Base-by-base conservation (phyloP, 1,139 yeast species). In the Lodderomyces theae region DNA sequence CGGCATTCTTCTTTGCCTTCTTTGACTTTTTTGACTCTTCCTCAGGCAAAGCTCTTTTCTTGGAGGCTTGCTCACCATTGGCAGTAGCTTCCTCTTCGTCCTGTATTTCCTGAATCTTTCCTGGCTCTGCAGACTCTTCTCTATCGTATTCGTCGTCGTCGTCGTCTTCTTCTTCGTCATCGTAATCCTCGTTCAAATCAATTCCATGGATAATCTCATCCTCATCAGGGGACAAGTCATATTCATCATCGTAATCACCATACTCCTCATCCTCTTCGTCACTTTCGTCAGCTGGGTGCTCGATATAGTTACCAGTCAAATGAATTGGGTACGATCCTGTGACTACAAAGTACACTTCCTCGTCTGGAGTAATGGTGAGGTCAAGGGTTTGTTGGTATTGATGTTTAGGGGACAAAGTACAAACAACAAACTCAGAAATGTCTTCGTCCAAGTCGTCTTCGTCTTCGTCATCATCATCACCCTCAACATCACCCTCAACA, bases 311-410 rank as follows among this genome's bases (percentile, higher is more conserved):
- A 74, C 99, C 99, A 55, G 88, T 77, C 58, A 92, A 74, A 65
- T 90, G 95, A 52, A 92, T 75, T 53, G 96, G 86, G 72, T 88
- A 89, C 29, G 97, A 89, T 55, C 98, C 98, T 51, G 96, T 85
- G 46, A 87, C 97, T 57, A 88, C 94, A 61, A 92, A 92, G 73
- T 77, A 82, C 48, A 92, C 90, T 60, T 89, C 96, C 71, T 92
- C 98, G 60, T 84, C 94, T 56, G 97, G 96, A 46, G 84, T 77
- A 60, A 94, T 85, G 59, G 95, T 88, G 54, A 92, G 70, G 60
- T 92, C 97, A 47, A 92, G 65, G 47, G 94, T 72, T 74, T 90
- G 97, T 74, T 92, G 99, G 77, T 67, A 90, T 63, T 80, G 86
- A 42, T 72, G 60, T 61, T 83, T 77, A 65, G 97, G 97, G 42